Evolutionary conservation across 495 filamentous ascomycete species (phyloP).

Genomic region (Amphirosellinia nigrospora): DNA sequence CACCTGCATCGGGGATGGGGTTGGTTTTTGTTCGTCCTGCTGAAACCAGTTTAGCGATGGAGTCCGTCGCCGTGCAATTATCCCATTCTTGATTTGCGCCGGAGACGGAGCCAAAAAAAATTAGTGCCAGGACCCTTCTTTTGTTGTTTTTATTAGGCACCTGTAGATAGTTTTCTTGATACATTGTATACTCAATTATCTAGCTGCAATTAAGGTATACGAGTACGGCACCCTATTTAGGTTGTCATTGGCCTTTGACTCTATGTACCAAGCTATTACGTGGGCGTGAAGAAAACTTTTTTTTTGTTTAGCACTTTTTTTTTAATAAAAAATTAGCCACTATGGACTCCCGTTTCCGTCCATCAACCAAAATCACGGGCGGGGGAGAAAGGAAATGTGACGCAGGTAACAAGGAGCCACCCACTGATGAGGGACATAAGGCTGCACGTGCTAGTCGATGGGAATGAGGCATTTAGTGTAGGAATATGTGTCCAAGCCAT

Average conservation of each 20-base stretch:
- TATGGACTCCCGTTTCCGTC: neutral
- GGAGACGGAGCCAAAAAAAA: neutral
- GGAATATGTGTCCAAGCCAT: neutral
- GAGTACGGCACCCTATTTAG: neutral
- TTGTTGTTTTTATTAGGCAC: conserved; percentile 7
- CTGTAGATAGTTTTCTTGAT: too few relatives aligned
- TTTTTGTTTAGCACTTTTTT: neutral
- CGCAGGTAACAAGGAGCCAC: neutral
- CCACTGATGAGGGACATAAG: neutral
- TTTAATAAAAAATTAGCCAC: neutral
- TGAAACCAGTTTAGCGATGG: conserved; percentile 4
- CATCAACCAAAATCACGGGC: neutral
- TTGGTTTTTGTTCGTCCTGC: neutral
- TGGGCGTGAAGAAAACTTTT: neutral
- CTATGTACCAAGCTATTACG: neutral
- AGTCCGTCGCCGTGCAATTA: conserved; percentile 1
- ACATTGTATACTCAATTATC: too few relatives aligned
- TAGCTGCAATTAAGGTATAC: too few relatives aligned
- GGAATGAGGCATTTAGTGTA: conserved; percentile 9
- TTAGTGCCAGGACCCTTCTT: neutral
- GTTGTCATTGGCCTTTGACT: neutral
- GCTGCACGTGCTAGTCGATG: neutral
- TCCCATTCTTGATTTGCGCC: conserved; percentile 1
- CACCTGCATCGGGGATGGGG: neutral
- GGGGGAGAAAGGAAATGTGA: neutral